Evolutionary conservation across 2,329 filamentous ascomycete species (phyloP).

Genomic region (Ophiostoma ips): DNA sequence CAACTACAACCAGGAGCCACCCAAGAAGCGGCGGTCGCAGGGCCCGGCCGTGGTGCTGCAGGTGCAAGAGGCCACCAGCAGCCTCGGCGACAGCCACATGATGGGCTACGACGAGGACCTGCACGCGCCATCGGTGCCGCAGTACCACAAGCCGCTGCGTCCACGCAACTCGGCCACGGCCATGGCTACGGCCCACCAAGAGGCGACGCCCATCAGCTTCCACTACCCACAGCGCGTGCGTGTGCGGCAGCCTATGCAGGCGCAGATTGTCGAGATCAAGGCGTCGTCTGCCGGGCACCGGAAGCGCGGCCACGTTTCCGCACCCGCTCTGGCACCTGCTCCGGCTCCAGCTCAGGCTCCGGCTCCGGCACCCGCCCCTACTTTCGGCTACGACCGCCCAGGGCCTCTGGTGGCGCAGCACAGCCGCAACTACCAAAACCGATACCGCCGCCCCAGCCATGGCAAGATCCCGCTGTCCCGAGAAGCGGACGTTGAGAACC

Average conservation of each 20-base stretch:
- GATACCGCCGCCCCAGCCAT: neutral
- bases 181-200: neutral
- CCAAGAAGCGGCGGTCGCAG: conserved; percentile 2
- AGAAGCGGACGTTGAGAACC: conserved; percentile 5
- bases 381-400: neutral
- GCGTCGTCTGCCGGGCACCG: neutral
- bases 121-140: neutral
- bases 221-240: conserved; percentile 20
- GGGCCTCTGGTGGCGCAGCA: neutral
- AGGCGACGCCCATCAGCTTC: conserved; percentile 15
- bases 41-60: conserved; percentile 8
- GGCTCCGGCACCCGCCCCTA: no score
- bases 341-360: no score
- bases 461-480: neutral
- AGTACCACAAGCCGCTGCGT: conserved; percentile 1
- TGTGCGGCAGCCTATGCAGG: conserved; percentile 5
- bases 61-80: neutral
- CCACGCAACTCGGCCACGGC: neutral
- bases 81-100: neutral
- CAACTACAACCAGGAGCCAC: neutral
- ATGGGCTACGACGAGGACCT: neutral
- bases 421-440: neutral
- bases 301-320: no score
- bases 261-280: conserved; percentile 3
- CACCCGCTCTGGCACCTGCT: no score